Evolutionary conservation across 768 basidiomycete species (phyloP).

Genomic region (Boletus rubroflammeus): DNA sequence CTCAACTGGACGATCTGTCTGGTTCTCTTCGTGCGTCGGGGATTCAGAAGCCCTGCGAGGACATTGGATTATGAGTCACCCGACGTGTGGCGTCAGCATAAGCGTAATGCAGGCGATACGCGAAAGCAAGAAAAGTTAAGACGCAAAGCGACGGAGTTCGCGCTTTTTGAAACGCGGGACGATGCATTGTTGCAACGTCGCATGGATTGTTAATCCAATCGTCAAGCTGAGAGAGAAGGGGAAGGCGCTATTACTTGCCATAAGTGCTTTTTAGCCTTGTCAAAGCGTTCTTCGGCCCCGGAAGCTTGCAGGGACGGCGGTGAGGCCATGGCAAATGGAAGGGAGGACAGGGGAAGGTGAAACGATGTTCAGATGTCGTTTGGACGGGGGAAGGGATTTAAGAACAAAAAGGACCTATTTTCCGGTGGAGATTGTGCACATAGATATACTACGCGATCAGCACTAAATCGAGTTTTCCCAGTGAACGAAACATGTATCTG

Average conservation of each 20-base stretch:
- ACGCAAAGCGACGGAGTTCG: slow-evolving; percentile 13
- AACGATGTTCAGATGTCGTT: slow-evolving; percentile 24
- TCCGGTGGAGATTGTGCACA: slow-evolving; percentile 37
- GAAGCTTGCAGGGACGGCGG: slow-evolving; percentile 13
- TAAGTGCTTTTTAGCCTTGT: slow-evolving; percentile 36
- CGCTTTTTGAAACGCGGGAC: slow-evolving; percentile 10
- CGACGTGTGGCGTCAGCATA: slow-evolving; percentile 32
- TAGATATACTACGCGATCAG: slow-evolving; percentile 41
- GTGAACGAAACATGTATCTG: slow-evolving; percentile 34
- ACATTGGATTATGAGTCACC: slow-evolving; percentile 19
- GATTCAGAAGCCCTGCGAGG: slow-evolving; percentile 31
- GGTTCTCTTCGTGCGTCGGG: slow-evolving; percentile 21
- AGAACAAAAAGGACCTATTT: slow-evolving; percentile 26
- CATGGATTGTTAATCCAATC: slow-evolving; percentile 5
- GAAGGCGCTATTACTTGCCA: slow-evolving; percentile 26
- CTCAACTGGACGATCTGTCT: slow-evolving; percentile 10
- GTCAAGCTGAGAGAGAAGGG: slow-evolving; percentile 4
- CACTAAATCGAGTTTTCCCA: slow-evolving; percentile 36
- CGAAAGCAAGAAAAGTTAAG: slow-evolving; percentile 14
- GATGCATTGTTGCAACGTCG: slow-evolving; percentile 12
- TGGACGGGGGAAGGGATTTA: slow-evolving; percentile 28
- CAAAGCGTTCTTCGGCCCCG: slow-evolving; percentile 31
- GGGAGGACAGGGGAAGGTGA: slow-evolving; percentile 23
- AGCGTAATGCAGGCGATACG: slow-evolving; percentile 22
- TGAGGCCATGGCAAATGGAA: slow-evolving; percentile 24